A percentile compares a stretch with the other conserved stretches of the same genome.
phyloP scores from a whole-genome alignment of 768 basidiomycete species.

The Pleurotus platypus region DNA sequence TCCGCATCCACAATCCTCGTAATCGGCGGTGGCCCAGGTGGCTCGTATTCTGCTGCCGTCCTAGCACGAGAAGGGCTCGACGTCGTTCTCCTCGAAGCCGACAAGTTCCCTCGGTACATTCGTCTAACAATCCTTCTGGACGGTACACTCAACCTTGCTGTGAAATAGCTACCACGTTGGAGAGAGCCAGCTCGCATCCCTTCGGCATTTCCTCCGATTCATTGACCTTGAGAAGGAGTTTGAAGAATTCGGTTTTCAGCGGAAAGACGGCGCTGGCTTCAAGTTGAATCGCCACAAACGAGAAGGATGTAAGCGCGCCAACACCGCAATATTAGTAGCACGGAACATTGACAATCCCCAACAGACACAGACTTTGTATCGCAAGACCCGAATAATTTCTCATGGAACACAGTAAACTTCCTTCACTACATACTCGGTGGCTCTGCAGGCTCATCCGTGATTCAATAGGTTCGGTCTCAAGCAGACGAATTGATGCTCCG shows the following conservation, averaged over 20 bases:
- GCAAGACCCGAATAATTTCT: constrained; percentile 38
- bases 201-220: constrained; percentile 44
- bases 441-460: not conserved
- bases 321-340: not conserved
- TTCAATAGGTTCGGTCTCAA: constrained; percentile 41
- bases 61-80: constrained; percentile 56
- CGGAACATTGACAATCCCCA: not conserved
- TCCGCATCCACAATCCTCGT: constrained; percentile 34
- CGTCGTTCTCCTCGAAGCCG: constrained; percentile 53
- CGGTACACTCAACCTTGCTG: too few relatives aligned
- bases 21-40: constrained; percentile 59
- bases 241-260: constrained; percentile 35
- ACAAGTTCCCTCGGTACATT: constrained; percentile 50
- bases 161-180: constrained; percentile 34
- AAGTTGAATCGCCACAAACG: constrained; percentile 54
- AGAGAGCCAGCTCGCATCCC: constrained; percentile 26
- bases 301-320: constrained; percentile 46
- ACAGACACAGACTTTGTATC: constrained; percentile 55
- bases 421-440: not conserved
- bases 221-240: constrained; percentile 46
- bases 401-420: constrained; percentile 54
- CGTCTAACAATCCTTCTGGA: not conserved
- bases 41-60: constrained; percentile 51
- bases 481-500: constrained; percentile 51
- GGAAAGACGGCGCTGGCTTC: constrained; percentile 55